Evolutionary conservation across 441 rosid species (phyloP), one percentile per base, ranked within the genome.

Genomic region (Adansonia gregorii): DNA sequence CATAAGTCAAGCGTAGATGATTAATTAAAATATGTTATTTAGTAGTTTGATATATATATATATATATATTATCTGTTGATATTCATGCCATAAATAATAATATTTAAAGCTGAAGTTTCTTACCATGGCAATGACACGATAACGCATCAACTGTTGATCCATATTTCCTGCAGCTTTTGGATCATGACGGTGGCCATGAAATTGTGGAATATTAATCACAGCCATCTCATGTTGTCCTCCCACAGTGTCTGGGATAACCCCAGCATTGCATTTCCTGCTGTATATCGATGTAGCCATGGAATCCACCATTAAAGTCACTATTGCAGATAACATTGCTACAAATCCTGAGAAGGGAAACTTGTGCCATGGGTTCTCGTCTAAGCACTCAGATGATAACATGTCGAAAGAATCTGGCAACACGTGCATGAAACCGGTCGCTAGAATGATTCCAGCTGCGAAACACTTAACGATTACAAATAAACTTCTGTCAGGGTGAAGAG

Each of bases 401-500:
- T 80, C 83, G 39, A 85, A 84, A 1, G 90, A 86, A 64, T 87
- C 90, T 0, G 90, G 87, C 22, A 87, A 60, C 6, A 86, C 88
- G 80, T 89, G 92, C 88, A 86, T 86, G 79, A 83, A 89, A 0
- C 89, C 90, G 0, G 90, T 89, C 0, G 90, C 87, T 11, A 87
- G 81, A 45, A 87, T 89, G 43, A 89, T 87, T 0, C 90, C 90
- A 0, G 88, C 82, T 2, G 90, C 89, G 64, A 89, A 87, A 0
- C 82, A 76, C 66, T 85, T 87, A 0, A 86, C 87, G 3, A 86
- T 17, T 10, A 74, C 64, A 41, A 89, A 87, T 1, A 78, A 19
- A 17, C 71, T 45, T 54, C 67, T 76, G 6, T 86, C 86, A 0
- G 86, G 87, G 20, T 63, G 45, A 17, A 89, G 77, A 0, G 84